Base-by-base conservation (phyloP, 768 basidiomycete genomes). In the Boletus fagicola region DNA sequence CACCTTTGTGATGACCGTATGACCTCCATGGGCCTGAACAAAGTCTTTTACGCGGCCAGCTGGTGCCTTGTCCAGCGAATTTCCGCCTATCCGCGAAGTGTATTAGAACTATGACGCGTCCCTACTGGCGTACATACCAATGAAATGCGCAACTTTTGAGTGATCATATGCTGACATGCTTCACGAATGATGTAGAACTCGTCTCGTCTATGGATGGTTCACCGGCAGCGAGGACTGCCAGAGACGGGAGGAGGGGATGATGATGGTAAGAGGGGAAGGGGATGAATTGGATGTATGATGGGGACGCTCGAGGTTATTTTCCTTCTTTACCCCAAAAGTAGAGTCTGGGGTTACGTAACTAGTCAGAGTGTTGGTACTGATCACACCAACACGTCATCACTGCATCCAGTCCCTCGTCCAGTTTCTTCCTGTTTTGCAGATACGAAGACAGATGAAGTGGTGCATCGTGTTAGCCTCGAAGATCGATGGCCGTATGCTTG, bases 1-100 rank as follows among this genome's bases (percentile, higher is more conserved):
- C 65, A 95, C 97, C 79, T 98, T 98, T 57, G 94, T 97, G 76
- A 99, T 98, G 59, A 98, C 95, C 20, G 97, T 96, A 75, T 99
- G 97, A 56, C 97, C 97, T 11, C 95, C 94, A 71, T 95, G 79
- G 49, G 78, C 76, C 70, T 89, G 87, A 36, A 98, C 95, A 74
- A 96, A 99, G 76, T 98, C 94, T 61, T 85, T 80, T 42, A 99
- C 86, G 59, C 80, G 82, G 53, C 91, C 84, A 28, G 87, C 78
- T 28, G 88, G 77, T 31, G 95, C 95, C 59, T 83, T 87, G 58
- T 94, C 92, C 60, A 99, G 71, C 31, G 91, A 85, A 76, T 98
- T 98, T 60, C 93, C 95, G 68, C 97, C 97, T 98, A 68, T n/a
- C 55, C 35, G 35, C 47, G 49, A 54, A 36, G 35, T 43, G 26